Evolutionary conservation across 179 eudicot genomes (phyloP), one percentile per base, ranked within the genome.

Genomic region (Gypsophila paniculata): DNA sequence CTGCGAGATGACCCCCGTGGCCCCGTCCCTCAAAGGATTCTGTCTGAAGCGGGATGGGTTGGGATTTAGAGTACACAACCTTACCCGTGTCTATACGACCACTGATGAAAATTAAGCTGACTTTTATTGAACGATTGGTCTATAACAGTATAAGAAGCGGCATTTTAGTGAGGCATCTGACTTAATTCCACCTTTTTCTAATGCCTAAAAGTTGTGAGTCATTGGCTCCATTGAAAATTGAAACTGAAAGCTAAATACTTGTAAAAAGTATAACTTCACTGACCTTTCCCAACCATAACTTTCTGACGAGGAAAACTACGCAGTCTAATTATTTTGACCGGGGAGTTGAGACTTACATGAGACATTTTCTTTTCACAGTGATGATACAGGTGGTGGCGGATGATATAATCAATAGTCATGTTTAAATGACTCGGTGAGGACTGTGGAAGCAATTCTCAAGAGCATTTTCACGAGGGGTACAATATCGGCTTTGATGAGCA

Each of bases 341-440:
- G 1, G 4, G 44, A 19, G 29, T 48, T 23, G 51, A 4, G 36
- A 51, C 49, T 67, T 29, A 66, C 8, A 11, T 15, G 12, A 19
- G 3, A n/a, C 64, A 15, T 67, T 29, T 17, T 38, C 46, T 64
- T 60, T 46, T 68, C 13, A 46, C 77, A 75, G 78, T 69, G 53
- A 61, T 74, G 44, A 51, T 18, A 39, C 39, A 23, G 76, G 29
- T 42, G 59, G 17, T 25, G 65, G 60, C 36, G 72, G 52, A 67
- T 29, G 51, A 36, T 18, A 19, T 39, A 39, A 60, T 60, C 13
- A 68, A 23, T 53, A 23, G 14, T 13, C 18, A 25, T 65, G 26
- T 61, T 12, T 18, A 25, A 18, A 69, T 11, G 48, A 52, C 34
- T 12, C 58, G 19, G 22, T 8, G 1, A 49, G 42, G n/a, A n/a